Percentiles rank a stretch among this genome's conserved stretches.
phyloP scores from a whole-genome alignment of 805 yeast species.

The Pichia kluyveri region DNA sequence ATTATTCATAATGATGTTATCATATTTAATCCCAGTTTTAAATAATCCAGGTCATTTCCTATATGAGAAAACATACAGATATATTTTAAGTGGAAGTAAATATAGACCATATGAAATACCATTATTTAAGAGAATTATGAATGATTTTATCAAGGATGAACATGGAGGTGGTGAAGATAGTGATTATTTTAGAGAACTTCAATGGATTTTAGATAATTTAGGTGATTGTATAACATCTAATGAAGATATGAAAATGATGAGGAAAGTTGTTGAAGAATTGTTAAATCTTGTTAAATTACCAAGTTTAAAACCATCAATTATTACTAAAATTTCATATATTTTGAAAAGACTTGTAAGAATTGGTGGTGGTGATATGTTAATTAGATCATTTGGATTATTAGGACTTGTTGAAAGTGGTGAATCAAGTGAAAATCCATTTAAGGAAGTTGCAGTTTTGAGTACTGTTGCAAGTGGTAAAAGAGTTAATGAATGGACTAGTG shows the following conservation, averaged over 20 bases:
- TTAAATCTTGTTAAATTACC: constrained; percentile 47
- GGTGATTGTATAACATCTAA: constrained; percentile 36
- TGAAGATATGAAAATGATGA: constrained; percentile 45
- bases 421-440: constrained; percentile 44
- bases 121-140: constrained; percentile 31
- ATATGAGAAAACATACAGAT: constrained; percentile 62
- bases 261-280: constrained; percentile 57
- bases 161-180: constrained; percentile 31
- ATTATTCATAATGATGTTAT: constrained; percentile 44
- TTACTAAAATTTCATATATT: constrained; percentile 31
- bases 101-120: constrained; percentile 37
- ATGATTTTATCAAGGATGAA: constrained; percentile 18
- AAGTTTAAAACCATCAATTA: constrained; percentile 30
- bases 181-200: constrained; percentile 45
- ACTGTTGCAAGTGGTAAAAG: constrained; percentile 26
- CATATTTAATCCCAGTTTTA: constrained; percentile 49
- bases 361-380: constrained; percentile 47
- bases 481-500: constrained; percentile 45
- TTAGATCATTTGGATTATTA: constrained; percentile 48
- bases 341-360: constrained; percentile 40
- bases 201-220: constrained; percentile 56
- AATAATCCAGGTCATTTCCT: constrained; percentile 64
- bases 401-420: constrained; percentile 36
- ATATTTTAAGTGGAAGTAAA: constrained; percentile 50
- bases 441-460: constrained; percentile 37